Evolutionary conservation across 2,329 filamentous ascomycete genomes (phyloP).

Genomic region (Salinomyces thailandicus): DNA sequence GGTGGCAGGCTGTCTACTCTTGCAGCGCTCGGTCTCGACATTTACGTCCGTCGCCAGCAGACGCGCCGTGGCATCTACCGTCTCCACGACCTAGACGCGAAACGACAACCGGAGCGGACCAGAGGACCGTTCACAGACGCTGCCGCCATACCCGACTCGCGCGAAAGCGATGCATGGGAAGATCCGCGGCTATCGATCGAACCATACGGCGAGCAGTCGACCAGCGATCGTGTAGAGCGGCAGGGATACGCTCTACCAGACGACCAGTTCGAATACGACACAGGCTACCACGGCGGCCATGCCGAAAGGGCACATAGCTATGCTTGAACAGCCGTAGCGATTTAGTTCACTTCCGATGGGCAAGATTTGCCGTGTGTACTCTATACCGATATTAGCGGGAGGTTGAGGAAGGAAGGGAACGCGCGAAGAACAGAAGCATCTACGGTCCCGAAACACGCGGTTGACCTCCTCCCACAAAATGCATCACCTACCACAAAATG

Average conservation of each 20-base stretch:
- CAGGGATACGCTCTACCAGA: conserved; percentile 33
- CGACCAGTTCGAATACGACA: conserved; percentile 35
- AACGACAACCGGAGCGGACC: conserved; percentile 16
- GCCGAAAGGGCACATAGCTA: conserved; percentile 6
- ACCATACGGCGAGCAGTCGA: conserved; percentile 20
- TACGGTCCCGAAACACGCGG: too few relatives aligned
- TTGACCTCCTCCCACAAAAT: too few relatives aligned
- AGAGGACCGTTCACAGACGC: conserved; percentile 20
- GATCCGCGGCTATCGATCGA: conserved; percentile 18
- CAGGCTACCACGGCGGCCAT: conserved; percentile 29
- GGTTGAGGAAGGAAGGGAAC: too few relatives aligned
- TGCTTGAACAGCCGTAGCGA: not conserved
- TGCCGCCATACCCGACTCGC: conserved; percentile 7
- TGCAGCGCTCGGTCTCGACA: conserved; percentile 40
- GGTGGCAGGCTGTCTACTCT: conserved; percentile 38
- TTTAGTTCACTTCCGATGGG: too few relatives aligned
- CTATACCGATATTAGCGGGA: too few relatives aligned
- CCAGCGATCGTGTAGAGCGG: conserved; percentile 7
- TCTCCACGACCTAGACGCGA: conserved; percentile 33
- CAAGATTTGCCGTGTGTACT: too few relatives aligned
- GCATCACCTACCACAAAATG: too few relatives aligned
- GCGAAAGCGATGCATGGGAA: conserved; percentile 26
- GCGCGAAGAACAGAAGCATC: too few relatives aligned
- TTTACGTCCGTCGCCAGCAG: conserved; percentile 37
- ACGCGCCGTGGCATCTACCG: conserved; percentile 40